Base-by-base conservation (phyloP, 2,329 filamentous ascomycete species). In the Aspergillus novoparasiticus region DNA sequence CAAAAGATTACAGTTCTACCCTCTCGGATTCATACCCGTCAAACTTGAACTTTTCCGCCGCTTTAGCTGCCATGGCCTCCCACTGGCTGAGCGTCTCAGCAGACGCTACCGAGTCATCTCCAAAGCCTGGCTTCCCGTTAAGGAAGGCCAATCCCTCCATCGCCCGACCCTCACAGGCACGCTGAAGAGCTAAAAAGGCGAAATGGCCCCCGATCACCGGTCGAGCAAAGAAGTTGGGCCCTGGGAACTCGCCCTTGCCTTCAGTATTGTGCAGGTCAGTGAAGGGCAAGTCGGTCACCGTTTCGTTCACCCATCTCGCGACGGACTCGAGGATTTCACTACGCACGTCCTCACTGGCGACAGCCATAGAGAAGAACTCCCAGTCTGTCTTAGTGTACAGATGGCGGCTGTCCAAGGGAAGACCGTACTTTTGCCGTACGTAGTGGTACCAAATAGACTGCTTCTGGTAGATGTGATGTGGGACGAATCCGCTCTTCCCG, bases 341-440 rank as follows among this genome's bases (percentile, higher is more conserved):
- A 59, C 92, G 85, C 1, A 90, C 90, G 62, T 84, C 79, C 73
- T 86, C 85, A 69, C 87, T 88, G 4, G 91, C 87, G 6, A 96
- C 90, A 1, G 92, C 91, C 54, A 93, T 92, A 0, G 92, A 91
- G 76, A 95, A 94, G 75, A 96, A 93, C 71, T 95, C 90, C 93
- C 93, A 96, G 78, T 96, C 93, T 34, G 90, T 93, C 79, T 96
- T 96, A 39, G 92, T 90, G 77, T 95, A 95, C 3, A 94, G 77
- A 76, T 95, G 92, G 50, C 93, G 87, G 68, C 86, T 90, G 77
- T 96, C 93, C 9, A 96, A 85, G 0, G 93, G 92, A 4, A 96
- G 80, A 1, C 93, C 93, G 76, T 94, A 96, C 71, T 86, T 88
- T 75, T 96, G 92, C 68, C 92, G 86, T 11, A 94, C 91, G 16